Percentiles rank a stretch among this genome's conserved stretches.
These are phyloP conservation scores for Sanghuangporus sanghuang DNA, from an alignment of 1,284 basidiomycete genomes.

Conservation along the genomic window DNA sequence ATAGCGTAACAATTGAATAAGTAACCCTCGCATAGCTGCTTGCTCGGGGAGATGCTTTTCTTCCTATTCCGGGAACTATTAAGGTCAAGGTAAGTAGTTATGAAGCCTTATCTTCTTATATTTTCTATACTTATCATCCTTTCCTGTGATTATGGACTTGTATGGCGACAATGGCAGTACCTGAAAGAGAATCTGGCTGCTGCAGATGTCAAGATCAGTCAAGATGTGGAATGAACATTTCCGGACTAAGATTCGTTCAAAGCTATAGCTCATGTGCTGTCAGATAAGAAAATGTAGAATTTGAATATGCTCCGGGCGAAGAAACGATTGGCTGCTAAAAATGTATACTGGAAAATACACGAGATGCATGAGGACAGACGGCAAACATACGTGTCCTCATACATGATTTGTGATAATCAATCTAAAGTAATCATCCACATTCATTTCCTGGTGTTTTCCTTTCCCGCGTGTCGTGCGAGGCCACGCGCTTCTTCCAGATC, in stretches of 20 bases:
- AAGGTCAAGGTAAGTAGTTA: slow-evolving; percentile 31
- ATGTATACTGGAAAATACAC: too few relatives aligned
- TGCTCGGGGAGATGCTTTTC: slow-evolving; percentile 45
- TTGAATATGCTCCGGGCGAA: too few relatives aligned
- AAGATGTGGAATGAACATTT: slow-evolving; percentile 29
- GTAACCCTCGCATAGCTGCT: slow-evolving; percentile 58
- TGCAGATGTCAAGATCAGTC: slow-evolving; percentile 30
- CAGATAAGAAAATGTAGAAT: too few relatives aligned
- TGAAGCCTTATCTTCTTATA: too few relatives aligned
- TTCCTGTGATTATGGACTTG: too few relatives aligned
- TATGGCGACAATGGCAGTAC: slow-evolving; percentile 25
- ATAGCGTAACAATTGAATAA: slow-evolving; percentile 48
- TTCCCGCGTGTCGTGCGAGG: neutral
- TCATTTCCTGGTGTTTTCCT: neutral
- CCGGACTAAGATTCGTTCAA: slow-evolving; percentile 27
- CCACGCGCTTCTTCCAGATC: neutral
- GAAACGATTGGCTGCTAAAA: too few relatives aligned
- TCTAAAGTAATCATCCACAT: slow-evolving; percentile 12
- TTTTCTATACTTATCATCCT: too few relatives aligned
- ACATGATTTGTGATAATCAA: slow-evolving; percentile 4
- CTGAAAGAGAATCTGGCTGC: slow-evolving; percentile 38
- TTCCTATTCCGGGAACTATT: slow-evolving; percentile 50
- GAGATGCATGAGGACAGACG: too few relatives aligned
- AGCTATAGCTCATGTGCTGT: too few relatives aligned
- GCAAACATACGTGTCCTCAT: neutral